Evolutionary conservation across 164 flowering plant species (phyloP).

Genomic region (Berberis vulgaris): DNA sequence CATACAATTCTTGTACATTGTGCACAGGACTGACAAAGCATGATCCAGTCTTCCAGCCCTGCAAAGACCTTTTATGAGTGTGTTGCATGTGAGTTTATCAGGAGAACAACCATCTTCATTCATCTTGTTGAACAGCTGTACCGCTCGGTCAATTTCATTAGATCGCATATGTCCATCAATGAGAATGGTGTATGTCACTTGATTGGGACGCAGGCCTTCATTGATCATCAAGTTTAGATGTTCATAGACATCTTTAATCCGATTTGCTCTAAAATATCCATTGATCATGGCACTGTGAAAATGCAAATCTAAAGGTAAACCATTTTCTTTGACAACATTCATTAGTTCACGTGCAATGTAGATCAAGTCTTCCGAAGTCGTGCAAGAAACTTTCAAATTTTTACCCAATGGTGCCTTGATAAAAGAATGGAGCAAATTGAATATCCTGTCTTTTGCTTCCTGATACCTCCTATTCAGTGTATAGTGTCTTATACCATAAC

Average conservation of each 20-base stretch:
- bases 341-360: slow-evolving; percentile 23
- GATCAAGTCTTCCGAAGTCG: slow-evolving; percentile 23
- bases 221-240: slow-evolving; percentile 32
- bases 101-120: slow-evolving; percentile 33
- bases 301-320: slow-evolving; percentile 34
- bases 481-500: slow-evolving; percentile 13
- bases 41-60: slow-evolving; percentile 29
- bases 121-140: slow-evolving; percentile 43
- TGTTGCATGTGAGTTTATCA: slow-evolving; percentile 34
- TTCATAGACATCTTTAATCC: slow-evolving; percentile 38
- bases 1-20: slow-evolving; percentile 56
- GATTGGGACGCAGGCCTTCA: slow-evolving; percentile 40
- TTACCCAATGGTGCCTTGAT: slow-evolving; percentile 9
- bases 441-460: slow-evolving; percentile 24
- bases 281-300: slow-evolving; percentile 36
- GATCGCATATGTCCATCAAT: slow-evolving; percentile 32
- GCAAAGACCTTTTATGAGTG: slow-evolving; percentile 44
- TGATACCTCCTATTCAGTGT: slow-evolving; percentile 8
- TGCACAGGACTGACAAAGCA: slow-evolving; percentile 31
- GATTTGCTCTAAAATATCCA: slow-evolving; percentile 32
- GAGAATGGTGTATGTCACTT: slow-evolving; percentile 54
- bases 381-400: slow-evolving; percentile 3
- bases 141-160: slow-evolving; percentile 35
- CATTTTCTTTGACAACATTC: slow-evolving; percentile 12
- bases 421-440: slow-evolving; percentile 26